Conservation (phyloP, 306 rosid genomes). For the Benincasa hispida region DNA sequence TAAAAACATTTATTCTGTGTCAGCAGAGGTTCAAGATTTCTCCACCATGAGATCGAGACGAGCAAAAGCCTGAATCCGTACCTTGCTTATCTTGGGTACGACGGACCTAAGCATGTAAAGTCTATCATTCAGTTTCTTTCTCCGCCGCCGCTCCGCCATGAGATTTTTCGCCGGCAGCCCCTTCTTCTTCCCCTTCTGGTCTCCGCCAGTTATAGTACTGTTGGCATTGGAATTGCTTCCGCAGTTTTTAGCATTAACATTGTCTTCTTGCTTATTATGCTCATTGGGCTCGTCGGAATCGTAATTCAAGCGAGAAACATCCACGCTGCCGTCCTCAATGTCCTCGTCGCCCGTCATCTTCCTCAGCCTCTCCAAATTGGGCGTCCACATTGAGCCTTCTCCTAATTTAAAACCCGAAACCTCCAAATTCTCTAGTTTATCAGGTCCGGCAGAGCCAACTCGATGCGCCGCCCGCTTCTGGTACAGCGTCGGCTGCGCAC, state of each 20-base stretch:
- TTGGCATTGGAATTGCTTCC: constrained; percentile 35
- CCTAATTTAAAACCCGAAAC: constrained; percentile 20
- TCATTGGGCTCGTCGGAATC: constrained; percentile 68
- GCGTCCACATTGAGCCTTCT: constrained; percentile 15
- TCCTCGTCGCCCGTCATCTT: constrained; percentile 33
- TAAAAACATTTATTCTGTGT: background rate
- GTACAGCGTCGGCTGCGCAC: constrained; percentile 62
- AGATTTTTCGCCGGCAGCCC: constrained; percentile 86
- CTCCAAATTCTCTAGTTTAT: constrained; percentile 27
- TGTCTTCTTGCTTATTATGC: constrained; percentile 27
- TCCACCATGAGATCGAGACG: background rate
- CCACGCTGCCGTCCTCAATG: constrained; percentile 45
- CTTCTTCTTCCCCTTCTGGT: constrained; percentile 85
- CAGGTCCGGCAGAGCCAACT: constrained; percentile 17
- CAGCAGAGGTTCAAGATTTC: background rate
- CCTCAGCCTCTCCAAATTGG: constrained; percentile 32
- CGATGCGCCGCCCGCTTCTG: constrained; percentile 58
- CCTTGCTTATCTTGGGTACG: constrained; percentile 98
- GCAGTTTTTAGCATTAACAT: constrained; percentile 26
- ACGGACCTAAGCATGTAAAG: constrained; percentile 95
- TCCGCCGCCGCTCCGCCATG: constrained; percentile 95
- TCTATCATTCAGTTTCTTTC: constrained; percentile 95
- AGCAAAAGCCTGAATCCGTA: constrained; percentile 4
- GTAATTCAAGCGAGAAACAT: constrained; percentile 52
- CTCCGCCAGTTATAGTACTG: constrained; percentile 38